Evolutionary conservation across 2,329 filamentous ascomycete genomes (phyloP).

Genomic region (Emmonsia crescens): DNA sequence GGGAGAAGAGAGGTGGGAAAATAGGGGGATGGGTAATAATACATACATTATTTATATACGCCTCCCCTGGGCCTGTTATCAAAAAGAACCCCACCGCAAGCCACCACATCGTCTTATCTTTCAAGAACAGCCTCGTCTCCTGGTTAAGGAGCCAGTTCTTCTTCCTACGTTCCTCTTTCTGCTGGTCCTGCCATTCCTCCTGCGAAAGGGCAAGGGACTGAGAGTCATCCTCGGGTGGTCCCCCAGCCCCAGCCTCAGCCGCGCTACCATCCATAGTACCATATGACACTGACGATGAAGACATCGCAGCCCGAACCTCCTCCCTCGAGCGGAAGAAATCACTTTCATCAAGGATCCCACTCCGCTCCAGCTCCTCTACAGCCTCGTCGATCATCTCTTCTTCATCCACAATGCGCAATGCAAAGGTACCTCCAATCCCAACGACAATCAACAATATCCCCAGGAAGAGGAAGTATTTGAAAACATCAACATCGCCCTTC

Average conservation of each 20-base stretch:
- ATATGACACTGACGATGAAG: constrained; percentile 34
- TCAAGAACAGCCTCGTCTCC: constrained; percentile 74
- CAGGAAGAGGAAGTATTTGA: constrained; percentile 80
- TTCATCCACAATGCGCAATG: constrained; percentile 58
- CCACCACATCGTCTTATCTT: constrained; percentile 91
- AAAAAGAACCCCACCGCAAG: constrained; percentile 85
- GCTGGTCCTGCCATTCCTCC: constrained; percentile 16
- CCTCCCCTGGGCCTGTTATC: constrained; percentile 88
- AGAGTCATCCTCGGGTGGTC: constrained; percentile 31
- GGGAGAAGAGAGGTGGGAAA: not conserved
- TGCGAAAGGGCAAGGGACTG: constrained; percentile 8
- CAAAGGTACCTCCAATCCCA: constrained; percentile 62
- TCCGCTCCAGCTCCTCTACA: constrained; percentile 81
- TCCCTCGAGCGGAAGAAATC: constrained; percentile 54
- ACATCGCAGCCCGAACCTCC: constrained; percentile 30
- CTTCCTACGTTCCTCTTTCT: constrained; percentile 53
- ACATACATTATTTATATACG: constrained; percentile 80
- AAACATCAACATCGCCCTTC: constrained; percentile 57
- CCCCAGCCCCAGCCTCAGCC: constrained; percentile 27
- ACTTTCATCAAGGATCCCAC: constrained; percentile 67
- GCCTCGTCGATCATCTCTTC: constrained; percentile 75
- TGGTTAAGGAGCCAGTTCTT: constrained; percentile 88
- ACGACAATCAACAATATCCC: constrained; percentile 57
- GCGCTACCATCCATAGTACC: constrained; percentile 40
- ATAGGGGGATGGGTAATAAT: not conserved